These are phyloP conservation scores for Cyclaneusma minus DNA, from an alignment of 2,329 filamentous ascomycete species.

Conservation along the genomic window DNA sequence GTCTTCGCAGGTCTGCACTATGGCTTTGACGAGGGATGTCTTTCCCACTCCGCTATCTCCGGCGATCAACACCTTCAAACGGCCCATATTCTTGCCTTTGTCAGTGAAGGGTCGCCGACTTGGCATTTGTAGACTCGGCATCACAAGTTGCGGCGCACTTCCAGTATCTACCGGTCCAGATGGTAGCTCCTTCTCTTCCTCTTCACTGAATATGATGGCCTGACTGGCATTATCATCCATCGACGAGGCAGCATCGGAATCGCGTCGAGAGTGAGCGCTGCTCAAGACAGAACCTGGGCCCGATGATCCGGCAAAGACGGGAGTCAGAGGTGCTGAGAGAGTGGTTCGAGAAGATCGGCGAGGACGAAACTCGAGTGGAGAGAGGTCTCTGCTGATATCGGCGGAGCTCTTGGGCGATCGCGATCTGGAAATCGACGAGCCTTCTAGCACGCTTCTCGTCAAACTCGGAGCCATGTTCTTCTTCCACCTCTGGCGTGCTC, in stretches of 20 bases:
- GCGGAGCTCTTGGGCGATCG: conserved; percentile 17
- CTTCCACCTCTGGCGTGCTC: conserved; percentile 15
- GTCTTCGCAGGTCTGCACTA: conserved; percentile 74
- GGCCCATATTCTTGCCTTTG: conserved; percentile 68
- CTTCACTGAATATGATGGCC: conserved; percentile 17
- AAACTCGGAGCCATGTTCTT: conserved; percentile 9
- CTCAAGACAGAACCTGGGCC: conserved; percentile 28
- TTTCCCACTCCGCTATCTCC: conserved; percentile 73
- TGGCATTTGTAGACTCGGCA: conserved; percentile 91
- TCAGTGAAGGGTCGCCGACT: conserved; percentile 78
- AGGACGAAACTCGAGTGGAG: conserved; percentile 12
- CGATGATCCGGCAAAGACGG: conserved; percentile 24
- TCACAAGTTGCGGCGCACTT: conserved; percentile 68
- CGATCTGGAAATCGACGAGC: conserved; percentile 12
- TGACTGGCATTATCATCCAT: conserved; percentile 27
- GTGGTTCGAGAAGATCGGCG: conserved; percentile 17
- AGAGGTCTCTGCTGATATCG: conserved; percentile 18
- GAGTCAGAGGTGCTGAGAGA: conserved; percentile 29
- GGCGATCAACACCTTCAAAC: conserved; percentile 77
- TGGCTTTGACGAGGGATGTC: conserved; percentile 74
- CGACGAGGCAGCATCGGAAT: conserved; percentile 32
- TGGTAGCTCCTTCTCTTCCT: conserved; percentile 21
- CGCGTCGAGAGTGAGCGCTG: conserved; percentile 33
- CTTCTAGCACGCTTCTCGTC: conserved; percentile 10
- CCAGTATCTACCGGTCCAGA: conserved; percentile 30